Evolutionary conservation across 768 basidiomycete genomes (phyloP).

Genomic region (Auriscalpium vulgare): DNA sequence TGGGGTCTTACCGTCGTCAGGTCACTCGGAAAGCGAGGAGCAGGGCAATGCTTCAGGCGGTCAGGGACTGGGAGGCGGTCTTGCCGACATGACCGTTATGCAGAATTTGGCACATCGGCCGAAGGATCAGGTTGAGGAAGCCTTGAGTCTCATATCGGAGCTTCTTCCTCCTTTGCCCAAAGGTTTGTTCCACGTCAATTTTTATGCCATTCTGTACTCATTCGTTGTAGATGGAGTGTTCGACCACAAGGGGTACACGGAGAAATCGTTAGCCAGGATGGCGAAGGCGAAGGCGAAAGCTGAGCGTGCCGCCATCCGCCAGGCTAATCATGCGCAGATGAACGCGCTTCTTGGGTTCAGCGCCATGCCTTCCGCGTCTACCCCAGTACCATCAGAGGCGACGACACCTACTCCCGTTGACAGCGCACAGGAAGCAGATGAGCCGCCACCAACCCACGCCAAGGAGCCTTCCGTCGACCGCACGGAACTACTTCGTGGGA

Average conservation of each 20-base stretch:
- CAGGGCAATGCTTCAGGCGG: constrained; percentile 55
- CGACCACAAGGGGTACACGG: constrained; percentile 84
- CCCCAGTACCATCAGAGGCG: constrained; percentile 27
- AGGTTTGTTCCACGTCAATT: constrained; percentile 40
- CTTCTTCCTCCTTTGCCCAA: constrained; percentile 89
- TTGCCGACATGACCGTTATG: constrained; percentile 97
- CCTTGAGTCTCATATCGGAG: constrained; percentile 81
- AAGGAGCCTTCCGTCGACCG: constrained; percentile 44
- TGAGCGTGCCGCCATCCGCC: constrained; percentile 64
- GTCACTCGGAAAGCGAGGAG: constrained; percentile 43
- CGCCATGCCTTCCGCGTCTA: constrained; percentile 7
- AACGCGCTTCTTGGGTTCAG: constrained; percentile 2
- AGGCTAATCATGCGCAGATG: constrained; percentile 25
- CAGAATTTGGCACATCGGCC: constrained; percentile 94
- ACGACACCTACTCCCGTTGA: constrained; percentile 26
- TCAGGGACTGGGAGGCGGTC: constrained; percentile 78
- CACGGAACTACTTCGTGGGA: constrained; percentile 66
- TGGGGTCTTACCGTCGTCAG: constrained; percentile 72
- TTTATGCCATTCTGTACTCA: neutral
- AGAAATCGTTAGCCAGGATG: constrained; percentile 72
- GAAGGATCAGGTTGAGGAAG: constrained; percentile 96
- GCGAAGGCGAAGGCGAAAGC: constrained; percentile 79
- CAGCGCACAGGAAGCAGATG: constrained; percentile 10
- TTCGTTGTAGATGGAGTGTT: constrained; percentile 77
- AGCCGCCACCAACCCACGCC: constrained; percentile 1